These are phyloP conservation scores for Talaromyces atroroseus DNA, from an alignment of 2,329 filamentous ascomycete species.

Conservation along the genomic window DNA sequence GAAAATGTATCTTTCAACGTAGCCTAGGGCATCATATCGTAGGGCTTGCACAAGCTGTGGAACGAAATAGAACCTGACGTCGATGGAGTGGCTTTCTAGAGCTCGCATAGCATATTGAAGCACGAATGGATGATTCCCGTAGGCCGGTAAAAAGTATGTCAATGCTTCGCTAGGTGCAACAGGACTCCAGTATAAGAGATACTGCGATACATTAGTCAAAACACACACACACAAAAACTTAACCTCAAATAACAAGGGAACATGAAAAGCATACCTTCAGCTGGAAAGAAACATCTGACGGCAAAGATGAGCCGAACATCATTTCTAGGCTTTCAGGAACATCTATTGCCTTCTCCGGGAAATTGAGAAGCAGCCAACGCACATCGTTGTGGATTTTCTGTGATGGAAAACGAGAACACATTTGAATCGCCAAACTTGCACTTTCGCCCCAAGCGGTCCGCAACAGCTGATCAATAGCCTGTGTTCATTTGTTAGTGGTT, in stretches of 20 bases:
- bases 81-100: conserved; percentile 88
- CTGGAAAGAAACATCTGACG: conserved; percentile 73
- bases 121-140: conserved; percentile 84
- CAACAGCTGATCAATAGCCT: conserved; percentile 61
- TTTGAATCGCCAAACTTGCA: conserved; percentile 79
- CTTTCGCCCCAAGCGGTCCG: conserved; percentile 82
- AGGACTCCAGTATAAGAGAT: conserved; percentile 86
- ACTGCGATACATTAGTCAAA: conserved; percentile 48
- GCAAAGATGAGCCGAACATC: conserved; percentile 70
- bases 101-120: conserved; percentile 96
- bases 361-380: conserved; percentile 71
- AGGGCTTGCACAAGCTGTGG: conserved; percentile 96
- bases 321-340: conserved; percentile 80
- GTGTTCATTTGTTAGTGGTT: conserved; percentile 9
- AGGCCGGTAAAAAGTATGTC: conserved; percentile 87
- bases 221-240: neutral
- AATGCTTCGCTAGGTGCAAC: conserved; percentile 90
- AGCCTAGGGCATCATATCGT: conserved; percentile 86
- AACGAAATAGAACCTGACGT: conserved; percentile 98
- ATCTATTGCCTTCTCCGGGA: conserved; percentile 73
- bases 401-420: conserved; percentile 73
- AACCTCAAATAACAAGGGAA: neutral
- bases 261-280: conserved; percentile 67
- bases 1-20: conserved; percentile 92
- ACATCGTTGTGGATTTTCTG: conserved; percentile 68